Conservation (phyloP, 2,329 filamentous ascomycete species). For the Colletotrichum horii region DNA sequence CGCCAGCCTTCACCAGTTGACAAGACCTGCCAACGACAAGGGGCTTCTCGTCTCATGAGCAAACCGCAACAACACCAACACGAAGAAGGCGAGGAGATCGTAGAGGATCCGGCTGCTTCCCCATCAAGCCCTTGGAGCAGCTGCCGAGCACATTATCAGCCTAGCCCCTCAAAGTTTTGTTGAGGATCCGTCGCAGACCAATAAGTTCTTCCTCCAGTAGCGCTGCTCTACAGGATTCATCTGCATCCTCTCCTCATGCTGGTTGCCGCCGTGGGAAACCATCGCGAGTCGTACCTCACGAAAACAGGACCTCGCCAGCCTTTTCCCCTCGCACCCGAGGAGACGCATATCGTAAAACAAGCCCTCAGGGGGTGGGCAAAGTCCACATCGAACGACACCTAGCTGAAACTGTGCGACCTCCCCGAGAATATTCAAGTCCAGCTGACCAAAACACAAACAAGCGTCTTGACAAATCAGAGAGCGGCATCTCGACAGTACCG, state of each 20-base stretch:
- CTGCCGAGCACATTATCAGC: not conserved
- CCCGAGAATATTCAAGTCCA: not conserved
- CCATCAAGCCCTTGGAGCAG: not conserved
- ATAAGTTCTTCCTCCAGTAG: not conserved
- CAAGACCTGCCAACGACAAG: not conserved
- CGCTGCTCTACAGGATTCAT: not conserved
- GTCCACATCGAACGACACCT: conserved; percentile 16
- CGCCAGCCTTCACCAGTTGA: conserved; percentile 9
- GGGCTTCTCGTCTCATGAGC: not conserved
- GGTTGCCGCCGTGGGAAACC: not conserved
- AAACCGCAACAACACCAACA: not conserved
- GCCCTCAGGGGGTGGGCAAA: not conserved
- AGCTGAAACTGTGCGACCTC: conserved; percentile 17
- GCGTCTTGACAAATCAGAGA: conserved; percentile 2
- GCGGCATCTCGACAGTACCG: not conserved
- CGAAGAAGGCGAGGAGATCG: not conserved
- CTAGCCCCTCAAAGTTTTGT: not conserved
- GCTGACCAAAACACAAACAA: conserved; percentile 13
- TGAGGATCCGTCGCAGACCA: not conserved
- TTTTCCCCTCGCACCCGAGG: not conserved
- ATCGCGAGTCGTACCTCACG: not conserved
- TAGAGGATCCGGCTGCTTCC: not conserved
- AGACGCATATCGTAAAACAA: not conserved
- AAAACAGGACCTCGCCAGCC: not conserved
- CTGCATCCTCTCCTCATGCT: not conserved